phyloP scores from a whole-genome alignment of 2,329 filamentous ascomycete genomes.

The Ophiostoma quercus region DNA sequence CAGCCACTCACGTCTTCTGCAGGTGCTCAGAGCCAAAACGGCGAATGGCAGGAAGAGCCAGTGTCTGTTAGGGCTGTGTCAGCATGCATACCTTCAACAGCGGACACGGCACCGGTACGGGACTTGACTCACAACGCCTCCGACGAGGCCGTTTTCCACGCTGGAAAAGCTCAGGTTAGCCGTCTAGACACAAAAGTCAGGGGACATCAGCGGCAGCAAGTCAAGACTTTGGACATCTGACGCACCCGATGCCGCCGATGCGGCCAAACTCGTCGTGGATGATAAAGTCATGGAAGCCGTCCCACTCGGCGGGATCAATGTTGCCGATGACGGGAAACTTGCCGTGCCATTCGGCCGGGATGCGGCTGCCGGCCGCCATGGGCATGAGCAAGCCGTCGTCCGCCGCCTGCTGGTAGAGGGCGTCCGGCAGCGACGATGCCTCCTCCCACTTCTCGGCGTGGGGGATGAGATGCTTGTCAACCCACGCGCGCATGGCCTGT shows the following conservation, averaged over 20 bases:
- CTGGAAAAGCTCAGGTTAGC: no score
- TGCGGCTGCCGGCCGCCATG: background rate
- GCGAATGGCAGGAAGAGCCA: background rate
- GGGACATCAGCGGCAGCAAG: background rate
- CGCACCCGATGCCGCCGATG: background rate
- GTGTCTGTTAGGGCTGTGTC: background rate
- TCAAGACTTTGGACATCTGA: no score
- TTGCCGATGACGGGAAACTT: background rate
- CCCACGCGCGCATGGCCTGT: background rate
- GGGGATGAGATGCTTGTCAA: background rate
- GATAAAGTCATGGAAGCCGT: constrained; percentile 1
- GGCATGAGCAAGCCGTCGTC: background rate
- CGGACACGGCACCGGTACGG: no score
- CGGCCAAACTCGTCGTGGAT: background rate
- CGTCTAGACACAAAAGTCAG: background rate
- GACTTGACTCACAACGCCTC: background rate
- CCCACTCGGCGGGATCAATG: background rate
- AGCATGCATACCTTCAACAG: no score
- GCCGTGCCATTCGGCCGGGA: background rate
- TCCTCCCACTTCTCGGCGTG: background rate
- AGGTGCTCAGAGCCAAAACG: background rate
- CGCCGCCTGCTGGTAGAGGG: background rate
- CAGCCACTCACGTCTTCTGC: background rate
- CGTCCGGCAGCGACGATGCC: background rate
- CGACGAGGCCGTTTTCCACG: background rate